Evolutionary conservation across 1,139 yeast genomes (phyloP), one percentile per base, ranked within the genome.

Genomic region (Yamadazyma aaseri): DNA sequence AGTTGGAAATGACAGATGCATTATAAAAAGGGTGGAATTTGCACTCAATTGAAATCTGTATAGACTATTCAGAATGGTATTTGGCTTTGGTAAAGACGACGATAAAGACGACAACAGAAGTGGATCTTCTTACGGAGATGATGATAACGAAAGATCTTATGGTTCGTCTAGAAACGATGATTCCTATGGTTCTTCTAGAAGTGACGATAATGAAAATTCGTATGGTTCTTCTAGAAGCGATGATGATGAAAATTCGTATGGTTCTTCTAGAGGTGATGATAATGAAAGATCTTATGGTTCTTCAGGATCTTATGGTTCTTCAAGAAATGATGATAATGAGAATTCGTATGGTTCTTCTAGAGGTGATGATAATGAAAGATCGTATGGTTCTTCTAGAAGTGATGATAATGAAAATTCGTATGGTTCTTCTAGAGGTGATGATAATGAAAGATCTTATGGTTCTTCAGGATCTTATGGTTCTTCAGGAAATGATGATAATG

Each of bases 51-150:
- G n/a, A n/a, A n/a, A n/a, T n/a, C 10, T 18, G 10, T 7, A 10
- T 18, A 18, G n/a, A n/a, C n/a, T n/a, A n/a, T n/a, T 8, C 25
- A 53, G 34, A 48, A 57, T 57, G 63, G 63, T 50, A 38, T 57
- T 57, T 39, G 63, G 62, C 28, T 55, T 57, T 24, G 63, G 63
- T 28, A 41, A 45, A 38, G 42, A 46, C 42, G 39, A 50, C 33
- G 35, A 48, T 17, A 36, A 47, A 31, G 32, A 42, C 29, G 26
- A 36, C 26, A 26, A 30, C 28, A 40, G 39, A 25, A 24, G 32
- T 24, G 23, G 20, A 21, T 30, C 28, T 16, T 27, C n/a, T 27
- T 18, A 13, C 20, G 20, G 37, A 11, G 23, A 15, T 6, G 3
- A 7, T 10, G 23, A 22, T 29, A 23, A 16, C 5, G 28, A 17